Evolutionary conservation across 805 yeast species (phyloP), one percentile per base, ranked within the genome.

Genomic region (Starmera quercuum): DNA sequence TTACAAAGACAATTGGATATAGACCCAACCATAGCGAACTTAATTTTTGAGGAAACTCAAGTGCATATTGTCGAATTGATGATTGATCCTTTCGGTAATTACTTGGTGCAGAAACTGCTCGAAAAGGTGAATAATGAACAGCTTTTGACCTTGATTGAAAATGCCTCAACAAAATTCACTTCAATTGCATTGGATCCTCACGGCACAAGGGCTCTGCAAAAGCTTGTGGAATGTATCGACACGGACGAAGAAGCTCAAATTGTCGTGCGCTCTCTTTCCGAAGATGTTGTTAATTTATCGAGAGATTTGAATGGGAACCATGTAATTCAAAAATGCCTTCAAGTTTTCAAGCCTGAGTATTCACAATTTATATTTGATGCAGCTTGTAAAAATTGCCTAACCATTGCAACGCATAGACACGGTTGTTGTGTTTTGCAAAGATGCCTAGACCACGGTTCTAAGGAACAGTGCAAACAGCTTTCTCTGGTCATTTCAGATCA

Each of bases 11-110:
- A 87, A 54, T 66, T 92, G 44, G 95, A 86, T 46, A 55, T 68
- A 30, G 71, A 73, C 9, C 58, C 64, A n/a, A 61, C 67, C 31
- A 84, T 83, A 11, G 81, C 88, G 7, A 71, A 81, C 20, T 63
- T 77, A 51, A 84, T 92, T 31, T 88, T 86, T 59, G 75, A 75
- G 37, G 96, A 92, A 55, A 83, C 86, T 29, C 73, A 76, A 44
- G 63, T 71, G 24, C 80, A 84, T 46, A 79, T 86, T 37, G 80
- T 84, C 34, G 95, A 86, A 54, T 66, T 92, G 42, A 90, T 92
- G 97, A 73, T 68, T 36, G 95, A 88, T 57, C 95, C 97, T 6
- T 92, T 92, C 63, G 98, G 98, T n/a, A 92, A 92, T 56, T 92
- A 92, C 50, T 65, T 92, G 51, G 75, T 94, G 44, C 98, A 92